Conservation (phyloP, 345 rosid genomes). For the Citrus reticulata region DNA sequence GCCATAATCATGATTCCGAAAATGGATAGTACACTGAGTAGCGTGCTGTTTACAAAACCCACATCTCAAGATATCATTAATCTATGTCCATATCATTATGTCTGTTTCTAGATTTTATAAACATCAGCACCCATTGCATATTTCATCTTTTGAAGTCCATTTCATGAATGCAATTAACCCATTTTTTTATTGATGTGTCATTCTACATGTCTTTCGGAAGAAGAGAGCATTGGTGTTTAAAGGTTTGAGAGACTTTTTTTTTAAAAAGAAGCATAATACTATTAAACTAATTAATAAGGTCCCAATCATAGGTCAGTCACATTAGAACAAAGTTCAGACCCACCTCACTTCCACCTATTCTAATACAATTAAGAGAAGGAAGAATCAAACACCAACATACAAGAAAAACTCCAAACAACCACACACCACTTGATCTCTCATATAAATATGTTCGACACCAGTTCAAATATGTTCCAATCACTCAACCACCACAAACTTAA, state of each 20-base stretch:
- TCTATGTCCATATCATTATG: constrained; percentile 1
- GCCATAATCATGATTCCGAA: background rate
- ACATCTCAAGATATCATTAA: background rate
- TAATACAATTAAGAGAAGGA: constrained; percentile 11
- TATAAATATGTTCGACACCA: background rate
- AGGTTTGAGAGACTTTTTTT: background rate
- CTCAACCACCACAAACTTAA: constrained; percentile 15
- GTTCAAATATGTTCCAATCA: constrained; percentile 7
- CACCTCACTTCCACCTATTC: constrained; percentile 30
- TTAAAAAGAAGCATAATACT: background rate
- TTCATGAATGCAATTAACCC: background rate
- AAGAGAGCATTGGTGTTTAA: constrained; percentile 6
- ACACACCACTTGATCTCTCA: constrained; percentile 8
- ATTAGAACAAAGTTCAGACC: constrained; percentile 20
- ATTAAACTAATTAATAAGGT: constrained; percentile 9
- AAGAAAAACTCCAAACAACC: constrained; percentile 18
- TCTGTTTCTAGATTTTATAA: background rate
- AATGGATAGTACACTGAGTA: background rate
- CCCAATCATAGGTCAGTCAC: constrained; percentile 16
- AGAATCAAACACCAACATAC: constrained; percentile 11
- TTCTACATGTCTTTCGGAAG: background rate
- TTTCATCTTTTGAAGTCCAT: background rate
- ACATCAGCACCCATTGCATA: background rate
- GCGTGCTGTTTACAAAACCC: background rate
- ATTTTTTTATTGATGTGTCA: background rate